Evolutionary conservation across 129 eudicot species (phyloP).

Genomic region (Mikania micrantha): DNA sequence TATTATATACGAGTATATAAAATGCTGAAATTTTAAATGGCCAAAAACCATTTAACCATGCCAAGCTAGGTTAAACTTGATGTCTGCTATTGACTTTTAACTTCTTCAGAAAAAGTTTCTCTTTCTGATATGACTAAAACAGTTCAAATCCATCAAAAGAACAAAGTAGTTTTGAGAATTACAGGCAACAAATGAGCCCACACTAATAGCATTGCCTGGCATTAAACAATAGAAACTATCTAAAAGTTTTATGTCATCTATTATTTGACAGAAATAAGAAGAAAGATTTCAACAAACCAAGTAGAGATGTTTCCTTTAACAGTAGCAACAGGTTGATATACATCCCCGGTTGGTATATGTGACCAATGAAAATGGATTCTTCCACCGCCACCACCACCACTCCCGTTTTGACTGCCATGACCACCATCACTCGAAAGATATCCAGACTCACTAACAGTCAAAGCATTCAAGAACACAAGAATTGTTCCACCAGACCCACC

Average conservation of each 20-base stretch:
- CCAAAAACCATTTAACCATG: not conserved
- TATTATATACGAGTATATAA: not conserved
- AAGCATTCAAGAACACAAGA: slow-evolving; percentile 54
- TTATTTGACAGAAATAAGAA: not conserved
- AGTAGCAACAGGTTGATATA: slow-evolving; percentile 76
- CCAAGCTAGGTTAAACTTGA: not conserved
- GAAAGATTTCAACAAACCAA: slow-evolving; percentile 43
- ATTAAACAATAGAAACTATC: not conserved
- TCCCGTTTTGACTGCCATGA: slow-evolving; percentile 56
- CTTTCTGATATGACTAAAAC: not conserved
- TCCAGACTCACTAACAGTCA: slow-evolving; percentile 53
- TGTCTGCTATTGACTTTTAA: not conserved
- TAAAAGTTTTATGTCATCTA: not conserved
- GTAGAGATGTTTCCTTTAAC: slow-evolving; percentile 70
- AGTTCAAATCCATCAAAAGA: not conserved
- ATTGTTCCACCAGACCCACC: slow-evolving; percentile 99
- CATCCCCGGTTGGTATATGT: slow-evolving; percentile 84
- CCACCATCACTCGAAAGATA: slow-evolving; percentile 80
- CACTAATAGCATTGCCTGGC: not conserved
- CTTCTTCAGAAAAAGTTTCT: not conserved
- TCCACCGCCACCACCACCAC: slow-evolving; percentile 99
- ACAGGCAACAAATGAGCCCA: not conserved
- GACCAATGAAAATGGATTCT: slow-evolving; percentile 98
- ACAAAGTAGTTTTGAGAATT: not conserved
- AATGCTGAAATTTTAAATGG: not conserved